Percentiles rank a stretch among this genome's conserved stretches.
These are phyloP conservation scores for Exutisphaerella laricina DNA, from an alignment of 2,329 filamentous ascomycete genomes.

Conservation along the genomic window DNA sequence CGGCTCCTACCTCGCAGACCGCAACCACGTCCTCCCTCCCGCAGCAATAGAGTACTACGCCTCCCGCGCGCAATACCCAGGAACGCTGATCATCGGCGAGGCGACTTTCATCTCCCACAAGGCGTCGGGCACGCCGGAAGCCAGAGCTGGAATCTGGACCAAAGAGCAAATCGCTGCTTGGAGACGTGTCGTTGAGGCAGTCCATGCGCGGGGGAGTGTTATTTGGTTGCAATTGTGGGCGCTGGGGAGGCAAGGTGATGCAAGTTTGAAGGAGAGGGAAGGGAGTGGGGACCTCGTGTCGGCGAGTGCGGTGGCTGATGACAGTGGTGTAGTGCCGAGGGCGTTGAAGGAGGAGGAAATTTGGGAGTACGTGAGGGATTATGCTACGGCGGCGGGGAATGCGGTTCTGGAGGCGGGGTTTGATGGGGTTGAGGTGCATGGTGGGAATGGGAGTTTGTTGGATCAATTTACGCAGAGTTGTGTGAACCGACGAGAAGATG, in stretches of 20 bases:
- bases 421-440: slow-evolving; percentile 55
- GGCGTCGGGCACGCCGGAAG: slow-evolving; percentile 26
- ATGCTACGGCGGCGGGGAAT: slow-evolving; percentile 41
- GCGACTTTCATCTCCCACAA: slow-evolving; percentile 33
- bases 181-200: slow-evolving; percentile 48
- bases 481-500: slow-evolving; percentile 50
- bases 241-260: slow-evolving; percentile 44
- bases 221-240: slow-evolving; percentile 46
- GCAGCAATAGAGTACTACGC: slow-evolving; percentile 32
- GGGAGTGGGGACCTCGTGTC: slow-evolving; percentile 31
- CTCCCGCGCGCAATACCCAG: slow-evolving; percentile 28
- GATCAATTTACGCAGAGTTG: slow-evolving; percentile 59
- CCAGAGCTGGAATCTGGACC: slow-evolving; percentile 26
- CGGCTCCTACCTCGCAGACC: slow-evolving; percentile 45
- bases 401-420: slow-evolving; percentile 48
- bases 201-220: slow-evolving; percentile 47
- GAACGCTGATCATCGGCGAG: slow-evolving; percentile 33
- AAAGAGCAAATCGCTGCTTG: slow-evolving; percentile 44
- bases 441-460: slow-evolving; percentile 51
- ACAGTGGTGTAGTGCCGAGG: slow-evolving; percentile 32
- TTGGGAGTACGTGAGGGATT: slow-evolving; percentile 33
- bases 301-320: slow-evolving; percentile 31
- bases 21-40: slow-evolving; percentile 34
- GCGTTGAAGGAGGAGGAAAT: slow-evolving; percentile 36
- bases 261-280: slow-evolving; percentile 24